Percentiles rank a stretch among this genome's conserved stretches.
Conservation (phyloP, 2,329 filamentous ascomycete genomes). For the Polychaeton citri region DNA sequence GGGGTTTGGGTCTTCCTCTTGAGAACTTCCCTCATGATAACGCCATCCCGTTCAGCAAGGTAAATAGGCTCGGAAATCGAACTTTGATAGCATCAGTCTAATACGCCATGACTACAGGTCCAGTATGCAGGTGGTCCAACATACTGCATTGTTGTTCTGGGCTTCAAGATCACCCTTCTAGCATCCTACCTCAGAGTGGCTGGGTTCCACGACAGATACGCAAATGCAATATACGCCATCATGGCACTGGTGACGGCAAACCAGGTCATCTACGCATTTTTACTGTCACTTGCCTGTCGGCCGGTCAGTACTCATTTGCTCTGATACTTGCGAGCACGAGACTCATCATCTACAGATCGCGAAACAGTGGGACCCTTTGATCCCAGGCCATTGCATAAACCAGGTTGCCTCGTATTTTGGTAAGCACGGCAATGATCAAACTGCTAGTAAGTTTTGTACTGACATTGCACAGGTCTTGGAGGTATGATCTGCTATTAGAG, state of each 20-base stretch:
- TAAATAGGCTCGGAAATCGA: too few species aligned
- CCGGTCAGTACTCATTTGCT: neutral
- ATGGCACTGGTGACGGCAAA: slow-evolving; percentile 4
- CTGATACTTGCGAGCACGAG: neutral
- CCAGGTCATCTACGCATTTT: slow-evolving; percentile 6
- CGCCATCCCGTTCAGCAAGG: slow-evolving; percentile 5
- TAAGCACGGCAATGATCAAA: too few species aligned
- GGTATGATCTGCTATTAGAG: too few species aligned
- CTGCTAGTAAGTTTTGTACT: too few species aligned
- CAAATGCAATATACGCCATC: slow-evolving; percentile 2
- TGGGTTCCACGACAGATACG: slow-evolving; percentile 7
- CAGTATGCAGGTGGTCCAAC: slow-evolving; percentile 6
- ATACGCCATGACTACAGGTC: neutral
- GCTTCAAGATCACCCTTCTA: slow-evolving; percentile 7
- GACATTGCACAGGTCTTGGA: too few species aligned
- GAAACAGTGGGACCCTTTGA: slow-evolving; percentile 7
- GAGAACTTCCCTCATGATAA: slow-evolving; percentile 5
- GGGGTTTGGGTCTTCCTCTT: slow-evolving; percentile 4
- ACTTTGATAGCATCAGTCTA: slow-evolving; percentile 1
- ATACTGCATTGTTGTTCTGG: slow-evolving; percentile 6
- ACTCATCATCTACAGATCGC: slow-evolving; percentile 3
- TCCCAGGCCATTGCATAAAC: slow-evolving; percentile 5
- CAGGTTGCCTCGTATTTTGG: slow-evolving; percentile 6
- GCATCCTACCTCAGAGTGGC: slow-evolving; percentile 6
- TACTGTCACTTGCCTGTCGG: slow-evolving; percentile 6